Conservation (phyloP, 2,329 filamentous ascomycete genomes). For the Fusarium albosuccineum region DNA sequence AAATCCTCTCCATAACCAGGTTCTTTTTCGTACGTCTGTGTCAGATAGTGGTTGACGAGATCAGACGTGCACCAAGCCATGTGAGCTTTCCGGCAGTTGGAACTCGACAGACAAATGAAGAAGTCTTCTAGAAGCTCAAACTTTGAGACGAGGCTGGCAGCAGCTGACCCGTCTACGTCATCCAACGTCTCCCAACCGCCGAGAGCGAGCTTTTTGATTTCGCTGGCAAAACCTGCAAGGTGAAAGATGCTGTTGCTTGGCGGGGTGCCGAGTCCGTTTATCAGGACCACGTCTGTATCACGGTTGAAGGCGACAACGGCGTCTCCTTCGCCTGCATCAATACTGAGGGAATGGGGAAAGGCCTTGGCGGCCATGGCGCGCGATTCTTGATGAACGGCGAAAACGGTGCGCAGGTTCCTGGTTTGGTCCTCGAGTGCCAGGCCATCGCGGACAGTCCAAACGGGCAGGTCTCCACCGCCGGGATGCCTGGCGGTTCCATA, state of each 20-base stretch:
- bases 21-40: conserved; percentile 45
- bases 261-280: conserved; percentile 32
- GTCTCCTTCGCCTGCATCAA: conserved; percentile 44
- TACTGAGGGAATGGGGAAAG: conserved; percentile 50
- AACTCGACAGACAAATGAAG: conserved; percentile 37
- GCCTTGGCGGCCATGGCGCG: conserved; percentile 49
- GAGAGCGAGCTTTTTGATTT: conserved; percentile 48
- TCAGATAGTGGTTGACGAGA: conserved; percentile 44
- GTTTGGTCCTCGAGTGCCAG: conserved; percentile 48
- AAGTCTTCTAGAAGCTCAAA: conserved; percentile 48
- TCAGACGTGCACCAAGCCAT: conserved; percentile 52
- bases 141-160: conserved; percentile 7
- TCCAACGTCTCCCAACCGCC: conserved; percentile 12
- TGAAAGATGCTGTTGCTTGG: conserved; percentile 28
- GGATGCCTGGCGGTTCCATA: conserved; percentile 24
- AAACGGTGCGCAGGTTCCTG: conserved; percentile 44
- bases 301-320: conserved; percentile 49
- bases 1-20: conserved; percentile 44
- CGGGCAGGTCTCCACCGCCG: conserved; percentile 6
- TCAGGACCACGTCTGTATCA: conserved; percentile 48
- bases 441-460: conserved; percentile 41
- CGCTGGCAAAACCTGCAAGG: conserved; percentile 47
- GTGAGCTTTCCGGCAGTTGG: conserved; percentile 12
- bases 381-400: conserved; percentile 54
- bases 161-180: background rate